Conservation (phyloP, 192 early-diverging fungal genomes). For the Backusella tarrabulga region DNA sequence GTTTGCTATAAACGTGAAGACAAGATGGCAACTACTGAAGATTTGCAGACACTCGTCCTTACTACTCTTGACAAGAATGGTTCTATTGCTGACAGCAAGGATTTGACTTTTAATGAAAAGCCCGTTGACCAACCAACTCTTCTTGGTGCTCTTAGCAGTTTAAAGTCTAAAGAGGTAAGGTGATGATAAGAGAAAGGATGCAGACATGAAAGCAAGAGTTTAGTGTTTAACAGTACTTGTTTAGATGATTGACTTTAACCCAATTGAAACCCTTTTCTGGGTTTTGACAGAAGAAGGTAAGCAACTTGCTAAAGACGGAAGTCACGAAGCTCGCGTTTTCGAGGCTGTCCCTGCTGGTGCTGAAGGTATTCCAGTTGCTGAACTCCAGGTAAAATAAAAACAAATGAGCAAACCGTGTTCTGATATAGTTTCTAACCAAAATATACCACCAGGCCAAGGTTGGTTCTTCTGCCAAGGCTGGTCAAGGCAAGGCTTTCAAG, state of each 20-base stretch:
- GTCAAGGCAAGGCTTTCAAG: constrained; percentile 93
- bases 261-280: constrained; percentile 80
- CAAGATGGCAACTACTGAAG: constrained; percentile 29
- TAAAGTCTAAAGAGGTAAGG: constrained; percentile 82
- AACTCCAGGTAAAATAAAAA: constrained; percentile 61
- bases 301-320: constrained; percentile 82
- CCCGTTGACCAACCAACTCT: constrained; percentile 66
- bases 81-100: constrained; percentile 69
- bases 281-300: constrained; percentile 86
- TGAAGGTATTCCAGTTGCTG: constrained; percentile 83
- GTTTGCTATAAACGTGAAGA: not conserved
- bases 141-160: constrained; percentile 81
- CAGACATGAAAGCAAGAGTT: not conserved
- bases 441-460: constrained; percentile 41
- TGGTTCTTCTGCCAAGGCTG: constrained; percentile 82
- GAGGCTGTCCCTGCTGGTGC: constrained; percentile 76
- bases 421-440: not conserved
- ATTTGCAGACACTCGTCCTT: constrained; percentile 60
- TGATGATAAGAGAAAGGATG: not conserved
- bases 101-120: constrained; percentile 55
- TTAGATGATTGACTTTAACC: constrained; percentile 79
- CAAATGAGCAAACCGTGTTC: not conserved
- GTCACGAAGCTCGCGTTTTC: constrained; percentile 93
- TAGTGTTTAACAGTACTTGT: not conserved
- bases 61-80: constrained; percentile 66